A percentile compares a stretch with the other conserved stretches of the same genome.
Conservation (phyloP, 2,329 filamentous ascomycete species). For the Scorias spongiosa region DNA sequence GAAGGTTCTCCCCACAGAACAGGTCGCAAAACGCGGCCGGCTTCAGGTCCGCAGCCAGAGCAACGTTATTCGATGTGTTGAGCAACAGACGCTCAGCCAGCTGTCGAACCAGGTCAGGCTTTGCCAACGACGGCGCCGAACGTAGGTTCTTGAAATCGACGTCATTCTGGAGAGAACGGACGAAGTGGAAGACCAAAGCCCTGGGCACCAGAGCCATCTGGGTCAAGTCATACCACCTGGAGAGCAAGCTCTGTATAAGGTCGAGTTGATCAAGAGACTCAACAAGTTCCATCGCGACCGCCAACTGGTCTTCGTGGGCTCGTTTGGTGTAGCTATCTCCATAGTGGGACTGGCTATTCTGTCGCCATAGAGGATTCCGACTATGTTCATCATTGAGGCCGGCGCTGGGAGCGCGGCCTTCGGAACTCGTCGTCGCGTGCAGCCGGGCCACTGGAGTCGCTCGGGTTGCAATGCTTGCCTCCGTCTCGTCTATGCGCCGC, state of each 20-base stretch:
- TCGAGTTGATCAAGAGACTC: not conserved
- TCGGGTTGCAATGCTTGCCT: not conserved
- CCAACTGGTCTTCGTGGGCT: not conserved
- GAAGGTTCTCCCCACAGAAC: constrained; percentile 7
- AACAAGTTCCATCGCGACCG: not conserved
- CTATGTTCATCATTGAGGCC: not conserved
- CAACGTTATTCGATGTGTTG: not conserved
- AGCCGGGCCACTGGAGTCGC: not conserved
- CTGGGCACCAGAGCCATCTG: not conserved
- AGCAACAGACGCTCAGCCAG: not conserved
- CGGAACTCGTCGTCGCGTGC: not conserved
- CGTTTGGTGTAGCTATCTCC: not conserved
- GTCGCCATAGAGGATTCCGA: not conserved
- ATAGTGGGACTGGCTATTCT: not conserved
- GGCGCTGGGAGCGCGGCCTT: not conserved
- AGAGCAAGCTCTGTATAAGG: not conserved
- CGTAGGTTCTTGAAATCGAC: not conserved
- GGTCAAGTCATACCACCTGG: not conserved
- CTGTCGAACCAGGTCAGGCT: not conserved
- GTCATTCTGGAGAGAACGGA: not conserved
- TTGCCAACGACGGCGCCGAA: not conserved
- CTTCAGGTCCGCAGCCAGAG: not conserved
- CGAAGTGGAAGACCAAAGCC: not conserved
- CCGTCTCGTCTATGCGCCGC: not conserved
- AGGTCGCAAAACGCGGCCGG: constrained; percentile 3